Evolutionary conservation across 306 rosid genomes (phyloP).

Genomic region (Cotoneaster glaucophyllus): DNA sequence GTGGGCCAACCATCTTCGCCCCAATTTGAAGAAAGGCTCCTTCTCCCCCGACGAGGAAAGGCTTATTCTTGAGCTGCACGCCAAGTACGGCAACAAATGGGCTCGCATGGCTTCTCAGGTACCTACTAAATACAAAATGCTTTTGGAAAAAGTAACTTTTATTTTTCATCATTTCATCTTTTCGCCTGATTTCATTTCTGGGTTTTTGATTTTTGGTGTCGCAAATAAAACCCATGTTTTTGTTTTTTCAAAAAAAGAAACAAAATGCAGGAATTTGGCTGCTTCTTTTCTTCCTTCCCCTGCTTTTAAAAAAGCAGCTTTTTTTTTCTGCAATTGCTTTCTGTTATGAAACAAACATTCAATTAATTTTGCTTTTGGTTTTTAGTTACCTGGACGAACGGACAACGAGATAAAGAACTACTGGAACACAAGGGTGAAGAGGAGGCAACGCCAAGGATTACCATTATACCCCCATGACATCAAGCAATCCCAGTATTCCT

Average conservation of each 20-base stretch:
- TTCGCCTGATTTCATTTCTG: neutral
- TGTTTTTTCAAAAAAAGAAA: neutral
- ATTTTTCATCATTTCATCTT: neutral
- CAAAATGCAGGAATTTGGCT: neutral
- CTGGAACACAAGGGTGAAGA: conserved; percentile 83
- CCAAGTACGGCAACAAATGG: conserved; percentile 90
- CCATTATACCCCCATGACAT: conserved; percentile 57
- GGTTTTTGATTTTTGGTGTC: neutral
- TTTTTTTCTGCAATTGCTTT: too few relatives aligned
- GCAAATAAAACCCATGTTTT: neutral
- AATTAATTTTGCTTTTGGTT: neutral
- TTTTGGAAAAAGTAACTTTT: neutral
- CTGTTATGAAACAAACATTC: neutral
- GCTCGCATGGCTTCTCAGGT: conserved; percentile 96
- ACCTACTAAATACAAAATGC: neutral
- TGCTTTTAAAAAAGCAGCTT: too few relatives aligned
- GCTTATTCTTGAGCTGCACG: conserved; percentile 67
- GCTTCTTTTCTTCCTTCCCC: too few relatives aligned
- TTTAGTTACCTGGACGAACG: conserved; percentile 87
- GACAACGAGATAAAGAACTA: conserved; percentile 92
- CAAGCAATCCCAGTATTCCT: neutral
- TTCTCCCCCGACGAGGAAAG: conserved; percentile 71
- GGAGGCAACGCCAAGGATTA: conserved; percentile 70
- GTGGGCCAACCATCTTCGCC: conserved; percentile 90
- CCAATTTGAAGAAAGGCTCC: conserved; percentile 74